Conservation (phyloP, 371 early-diverging fungal genomes). For the Mucor piriformis region DNA sequence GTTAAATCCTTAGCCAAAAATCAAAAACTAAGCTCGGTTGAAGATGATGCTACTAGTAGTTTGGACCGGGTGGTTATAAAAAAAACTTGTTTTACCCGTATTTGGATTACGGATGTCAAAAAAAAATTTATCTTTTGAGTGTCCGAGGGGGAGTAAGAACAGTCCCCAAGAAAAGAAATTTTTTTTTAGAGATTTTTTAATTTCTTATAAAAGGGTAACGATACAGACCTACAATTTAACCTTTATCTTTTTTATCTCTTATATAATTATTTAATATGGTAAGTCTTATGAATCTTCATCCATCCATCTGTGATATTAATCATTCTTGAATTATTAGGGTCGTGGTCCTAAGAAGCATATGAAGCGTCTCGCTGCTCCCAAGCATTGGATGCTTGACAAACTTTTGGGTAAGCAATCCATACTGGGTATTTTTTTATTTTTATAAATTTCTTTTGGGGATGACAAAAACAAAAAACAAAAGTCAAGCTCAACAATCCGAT, state of each 20-base stretch:
- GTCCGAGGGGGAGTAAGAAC: neutral
- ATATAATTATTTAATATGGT: constrained; percentile 26
- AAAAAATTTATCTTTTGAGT: neutral
- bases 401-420: constrained; percentile 57
- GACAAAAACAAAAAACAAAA: constrained; percentile 39
- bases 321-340: constrained; percentile 59
- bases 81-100: too few species aligned
- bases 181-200: neutral
- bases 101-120: too few species aligned
- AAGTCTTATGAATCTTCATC: constrained; percentile 20
- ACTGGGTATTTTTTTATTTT: neutral
- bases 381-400: constrained; percentile 99
- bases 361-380: constrained; percentile 99
- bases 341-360: constrained; percentile 99
- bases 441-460: constrained; percentile 17
- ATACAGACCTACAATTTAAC: neutral
- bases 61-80: too few species aligned
- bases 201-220: constrained; percentile 2
- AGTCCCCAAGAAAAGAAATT: constrained; percentile 8
- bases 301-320: constrained; percentile 15
- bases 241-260: constrained; percentile 17
- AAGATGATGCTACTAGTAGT: too few species aligned
- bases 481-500: constrained; percentile 57
- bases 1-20: too few species aligned
- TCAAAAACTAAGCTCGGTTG: too few species aligned